Percentiles rank a stretch among this genome's conserved stretches.
These are phyloP conservation scores for Trichoderma brevicompactum DNA, from an alignment of 2,329 filamentous ascomycete genomes.

Conservation along the genomic window DNA sequence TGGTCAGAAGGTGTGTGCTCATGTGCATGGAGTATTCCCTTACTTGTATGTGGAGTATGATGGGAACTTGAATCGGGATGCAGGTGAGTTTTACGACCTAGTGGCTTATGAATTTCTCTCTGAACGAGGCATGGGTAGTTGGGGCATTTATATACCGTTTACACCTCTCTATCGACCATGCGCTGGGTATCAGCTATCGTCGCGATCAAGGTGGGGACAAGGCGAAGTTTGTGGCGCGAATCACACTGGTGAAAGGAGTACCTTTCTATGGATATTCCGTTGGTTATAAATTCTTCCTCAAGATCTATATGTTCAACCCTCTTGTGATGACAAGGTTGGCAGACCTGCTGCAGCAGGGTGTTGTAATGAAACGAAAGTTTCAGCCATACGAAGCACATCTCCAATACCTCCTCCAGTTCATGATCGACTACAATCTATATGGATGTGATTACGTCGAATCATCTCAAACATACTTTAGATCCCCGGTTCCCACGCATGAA, in stretches of 20 bases:
- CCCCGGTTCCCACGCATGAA: slow-evolving; percentile 72
- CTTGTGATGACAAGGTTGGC: slow-evolving; percentile 82
- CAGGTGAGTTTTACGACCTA: slow-evolving; percentile 58
- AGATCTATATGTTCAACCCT: slow-evolving; percentile 93
- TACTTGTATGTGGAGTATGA: slow-evolving; percentile 92
- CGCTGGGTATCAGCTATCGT: slow-evolving; percentile 82
- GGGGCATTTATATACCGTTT: slow-evolving; percentile 75
- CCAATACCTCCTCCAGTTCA: slow-evolving; percentile 93
- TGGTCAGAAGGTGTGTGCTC: slow-evolving; percentile 93
- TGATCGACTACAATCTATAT: slow-evolving; percentile 97
- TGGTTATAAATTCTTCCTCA: slow-evolving; percentile 87
- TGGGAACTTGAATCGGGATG: slow-evolving; percentile 67
- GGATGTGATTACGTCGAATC: slow-evolving; percentile 87
- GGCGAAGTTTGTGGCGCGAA: slow-evolving; percentile 79
- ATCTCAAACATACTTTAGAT: slow-evolving; percentile 71
- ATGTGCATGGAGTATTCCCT: slow-evolving; percentile 93
- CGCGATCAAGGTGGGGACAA: slow-evolving; percentile 71
- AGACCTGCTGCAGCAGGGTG: slow-evolving; percentile 85
- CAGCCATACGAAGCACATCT: slow-evolving; percentile 95
- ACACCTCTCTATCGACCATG: slow-evolving; percentile 88
- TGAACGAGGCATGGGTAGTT: slow-evolving; percentile 53
- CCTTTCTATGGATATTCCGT: slow-evolving; percentile 97
- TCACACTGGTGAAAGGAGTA: slow-evolving; percentile 88
- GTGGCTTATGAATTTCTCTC: slow-evolving; percentile 15
- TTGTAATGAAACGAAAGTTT: slow-evolving; percentile 79